Conservation (phyloP, 495 filamentous ascomycete species). For the Cairneyella variabilis region DNA sequence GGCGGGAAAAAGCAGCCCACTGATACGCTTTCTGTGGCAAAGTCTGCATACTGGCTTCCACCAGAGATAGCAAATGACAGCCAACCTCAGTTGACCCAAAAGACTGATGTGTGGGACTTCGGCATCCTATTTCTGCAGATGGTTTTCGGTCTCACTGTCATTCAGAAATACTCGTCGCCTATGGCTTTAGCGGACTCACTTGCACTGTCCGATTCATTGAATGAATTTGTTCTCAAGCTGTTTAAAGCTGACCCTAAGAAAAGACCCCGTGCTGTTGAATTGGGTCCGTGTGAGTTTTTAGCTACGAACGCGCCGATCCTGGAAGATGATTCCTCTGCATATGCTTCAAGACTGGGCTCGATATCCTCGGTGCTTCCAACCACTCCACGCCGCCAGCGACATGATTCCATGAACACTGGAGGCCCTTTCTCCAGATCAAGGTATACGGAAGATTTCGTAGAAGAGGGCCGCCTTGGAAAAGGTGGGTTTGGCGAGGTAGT, state of each 20-base stretch:
- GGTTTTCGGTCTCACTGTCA: conserved; percentile 79
- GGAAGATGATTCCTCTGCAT: conserved; percentile 34
- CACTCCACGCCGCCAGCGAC: conserved; percentile 38
- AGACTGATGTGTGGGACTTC: conserved; percentile 93
- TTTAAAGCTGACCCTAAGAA: conserved; percentile 82
- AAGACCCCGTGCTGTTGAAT: conserved; percentile 82
- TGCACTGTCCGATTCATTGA: conserved; percentile 64
- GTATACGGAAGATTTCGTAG: conserved; percentile 84
- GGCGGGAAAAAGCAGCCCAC: conserved; percentile 40
- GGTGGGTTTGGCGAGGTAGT: conserved; percentile 98
- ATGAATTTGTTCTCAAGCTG: conserved; percentile 74
- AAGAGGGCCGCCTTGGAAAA: conserved; percentile 82
- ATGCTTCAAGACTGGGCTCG: conserved; percentile 35
- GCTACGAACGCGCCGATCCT: conserved; percentile 55
- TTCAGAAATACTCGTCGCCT: conserved; percentile 75
- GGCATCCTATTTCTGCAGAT: conserved; percentile 89
- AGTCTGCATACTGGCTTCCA: conserved; percentile 78
- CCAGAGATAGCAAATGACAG: conserved; percentile 67
- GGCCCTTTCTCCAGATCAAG: conserved; percentile 61
- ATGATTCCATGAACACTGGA: conserved; percentile 43
- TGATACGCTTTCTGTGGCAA: conserved; percentile 53
- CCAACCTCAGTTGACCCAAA: conserved; percentile 60
- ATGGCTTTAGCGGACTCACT: conserved; percentile 59
- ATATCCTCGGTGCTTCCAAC: conserved; percentile 25
- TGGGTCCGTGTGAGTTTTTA: conserved; percentile 85